phyloP scores from a whole-genome alignment of 495 filamentous ascomycete species.

The Chaetomium cochliodes region DNA sequence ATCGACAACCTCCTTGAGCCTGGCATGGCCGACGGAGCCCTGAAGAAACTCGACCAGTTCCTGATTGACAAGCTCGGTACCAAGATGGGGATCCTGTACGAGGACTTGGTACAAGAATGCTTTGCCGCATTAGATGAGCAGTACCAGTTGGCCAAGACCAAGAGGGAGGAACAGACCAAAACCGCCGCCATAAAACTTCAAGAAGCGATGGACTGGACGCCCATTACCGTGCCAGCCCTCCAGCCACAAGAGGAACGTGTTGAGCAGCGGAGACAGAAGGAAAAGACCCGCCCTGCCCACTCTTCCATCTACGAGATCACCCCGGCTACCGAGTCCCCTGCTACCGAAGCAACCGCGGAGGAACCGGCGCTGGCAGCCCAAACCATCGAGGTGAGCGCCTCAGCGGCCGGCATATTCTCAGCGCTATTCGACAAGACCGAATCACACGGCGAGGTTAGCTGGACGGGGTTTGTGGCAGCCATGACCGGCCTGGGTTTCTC shows the following conservation, averaged over 20 bases:
- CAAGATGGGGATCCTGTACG: slow-evolving; percentile 39
- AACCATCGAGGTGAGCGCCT: slow-evolving; percentile 30
- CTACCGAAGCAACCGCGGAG: neutral
- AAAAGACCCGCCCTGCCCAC: slow-evolving; percentile 40
- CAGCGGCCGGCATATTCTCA: slow-evolving; percentile 34
- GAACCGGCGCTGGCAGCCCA: slow-evolving; percentile 7
- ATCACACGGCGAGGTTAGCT: slow-evolving; percentile 34
- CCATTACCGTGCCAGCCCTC: slow-evolving; percentile 10
- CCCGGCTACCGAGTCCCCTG: neutral
- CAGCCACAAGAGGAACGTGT: slow-evolving; percentile 22
- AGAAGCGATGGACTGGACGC: slow-evolving; percentile 7
- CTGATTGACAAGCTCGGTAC: slow-evolving; percentile 37
- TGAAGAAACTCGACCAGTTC: slow-evolving; percentile 28
- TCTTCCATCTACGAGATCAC: slow-evolving; percentile 36
- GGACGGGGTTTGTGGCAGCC: slow-evolving; percentile 39
- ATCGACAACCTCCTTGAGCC: slow-evolving; percentile 30
- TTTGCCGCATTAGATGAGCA: slow-evolving; percentile 30
- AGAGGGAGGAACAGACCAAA: slow-evolving; percentile 7
- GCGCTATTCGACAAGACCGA: slow-evolving; percentile 31
- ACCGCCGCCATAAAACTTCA: neutral
- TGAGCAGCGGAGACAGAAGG: slow-evolving; percentile 35
- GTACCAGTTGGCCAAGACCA: slow-evolving; percentile 25
- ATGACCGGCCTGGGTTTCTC: slow-evolving; percentile 39
- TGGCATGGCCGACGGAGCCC: too few relatives aligned
- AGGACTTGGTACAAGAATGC: slow-evolving; percentile 36